Evolutionary conservation across 306 rosid genomes (phyloP).

Genomic region (Pueraria montana): DNA sequence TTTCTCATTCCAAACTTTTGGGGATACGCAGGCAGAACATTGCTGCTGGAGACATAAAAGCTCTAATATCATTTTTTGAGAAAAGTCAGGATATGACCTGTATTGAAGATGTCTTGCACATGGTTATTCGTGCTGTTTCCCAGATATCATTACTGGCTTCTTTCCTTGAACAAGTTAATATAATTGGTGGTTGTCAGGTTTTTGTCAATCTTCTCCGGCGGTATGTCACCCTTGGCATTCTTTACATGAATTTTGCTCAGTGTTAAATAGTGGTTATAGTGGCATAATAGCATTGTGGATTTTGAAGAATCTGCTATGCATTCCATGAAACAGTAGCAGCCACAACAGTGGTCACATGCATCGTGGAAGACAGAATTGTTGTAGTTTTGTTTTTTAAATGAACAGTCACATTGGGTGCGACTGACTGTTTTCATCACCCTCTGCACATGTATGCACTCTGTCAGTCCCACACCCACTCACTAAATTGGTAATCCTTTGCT

Average conservation of each 20-base stretch:
- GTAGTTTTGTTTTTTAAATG: neutral
- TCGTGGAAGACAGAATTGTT: neutral
- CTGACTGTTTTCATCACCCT: neutral
- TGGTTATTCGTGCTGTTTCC: slow-evolving; percentile 93
- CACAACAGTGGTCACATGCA: neutral
- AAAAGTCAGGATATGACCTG: slow-evolving; percentile 89
- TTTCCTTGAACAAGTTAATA: slow-evolving; percentile 89
- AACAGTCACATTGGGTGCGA: neutral
- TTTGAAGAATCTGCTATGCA: neutral
- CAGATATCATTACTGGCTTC: slow-evolving; percentile 82
- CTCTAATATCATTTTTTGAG: slow-evolving; percentile 90
- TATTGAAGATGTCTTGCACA: slow-evolving; percentile 93
- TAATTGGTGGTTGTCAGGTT: slow-evolving; percentile 81
- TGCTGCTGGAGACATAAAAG: slow-evolving; percentile 80
- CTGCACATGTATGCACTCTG: neutral
- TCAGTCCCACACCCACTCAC: neutral
- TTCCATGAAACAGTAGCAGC: neutral
- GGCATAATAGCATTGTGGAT: neutral
- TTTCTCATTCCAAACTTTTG: slow-evolving; percentile 47
- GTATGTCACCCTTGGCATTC: slow-evolving; percentile 58
- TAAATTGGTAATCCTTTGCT: neutral
- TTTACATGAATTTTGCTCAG: slow-evolving; percentile 9
- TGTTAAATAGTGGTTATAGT: neutral
- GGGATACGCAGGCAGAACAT: slow-evolving; percentile 81
- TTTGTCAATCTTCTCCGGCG: slow-evolving; percentile 97